phyloP scores from a whole-genome alignment of 306 rosid genomes.

The Cucurbita pepo region DNA sequence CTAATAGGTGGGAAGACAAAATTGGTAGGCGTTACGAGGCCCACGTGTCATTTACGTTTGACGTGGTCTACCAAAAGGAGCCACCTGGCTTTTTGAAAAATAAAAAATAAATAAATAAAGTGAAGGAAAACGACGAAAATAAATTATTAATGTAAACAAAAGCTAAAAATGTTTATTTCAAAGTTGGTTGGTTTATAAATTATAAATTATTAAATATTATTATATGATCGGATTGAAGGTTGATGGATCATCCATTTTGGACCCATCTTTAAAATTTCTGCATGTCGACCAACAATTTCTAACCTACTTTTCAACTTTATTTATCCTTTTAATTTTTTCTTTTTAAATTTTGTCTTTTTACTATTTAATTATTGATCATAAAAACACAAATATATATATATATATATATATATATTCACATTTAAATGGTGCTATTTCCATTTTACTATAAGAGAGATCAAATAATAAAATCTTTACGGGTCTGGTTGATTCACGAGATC shows the following conservation, averaged over 20 bases:
- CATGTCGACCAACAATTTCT: neutral
- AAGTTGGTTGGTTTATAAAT: neutral
- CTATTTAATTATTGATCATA: neutral
- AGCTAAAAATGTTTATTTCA: neutral
- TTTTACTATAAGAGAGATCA: too few species aligned
- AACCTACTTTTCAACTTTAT: neutral
- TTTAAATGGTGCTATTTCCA: too few species aligned
- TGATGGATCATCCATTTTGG: neutral
- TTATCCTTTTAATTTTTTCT: neutral
- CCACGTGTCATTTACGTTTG: neutral
- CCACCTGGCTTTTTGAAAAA: neutral
- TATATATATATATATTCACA: too few species aligned
- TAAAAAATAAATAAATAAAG: neutral
- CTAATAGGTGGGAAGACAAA: neutral
- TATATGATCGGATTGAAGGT: neutral
- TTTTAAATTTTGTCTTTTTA: neutral
- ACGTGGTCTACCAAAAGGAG: constrained; percentile 4
- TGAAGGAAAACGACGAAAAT: neutral
- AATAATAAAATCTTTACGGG: too few species aligned
- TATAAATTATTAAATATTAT: neutral
- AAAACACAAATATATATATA: too few species aligned
- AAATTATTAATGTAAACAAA: neutral
- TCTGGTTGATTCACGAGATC: too few species aligned
- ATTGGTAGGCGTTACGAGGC: neutral
- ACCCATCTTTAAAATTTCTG: neutral